Percentiles rank a stretch among this genome's conserved stretches.
phyloP scores from a whole-genome alignment of 345 rosid genomes.

The Melaleuca quinquenervia region DNA sequence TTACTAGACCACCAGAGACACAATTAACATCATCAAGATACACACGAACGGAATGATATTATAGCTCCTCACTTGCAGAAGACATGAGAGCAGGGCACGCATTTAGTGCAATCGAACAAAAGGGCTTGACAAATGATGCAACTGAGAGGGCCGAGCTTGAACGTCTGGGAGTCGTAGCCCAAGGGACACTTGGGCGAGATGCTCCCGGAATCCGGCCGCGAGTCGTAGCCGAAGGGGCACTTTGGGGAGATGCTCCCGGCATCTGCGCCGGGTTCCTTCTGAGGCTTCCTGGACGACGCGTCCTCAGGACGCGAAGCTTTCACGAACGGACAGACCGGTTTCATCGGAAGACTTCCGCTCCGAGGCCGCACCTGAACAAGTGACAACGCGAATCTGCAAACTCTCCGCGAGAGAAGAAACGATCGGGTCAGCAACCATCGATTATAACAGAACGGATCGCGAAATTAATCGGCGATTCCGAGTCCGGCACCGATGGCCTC shows the following conservation, averaged over 20 bases:
- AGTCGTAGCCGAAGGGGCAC: constrained; percentile 4
- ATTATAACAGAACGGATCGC: background rate
- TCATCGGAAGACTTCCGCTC: constrained; percentile 16
- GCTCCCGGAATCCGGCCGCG: constrained; percentile 27
- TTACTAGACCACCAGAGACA: background rate
- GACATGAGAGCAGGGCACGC: constrained; percentile 83
- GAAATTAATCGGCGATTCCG: background rate
- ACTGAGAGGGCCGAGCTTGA: constrained; percentile 95
- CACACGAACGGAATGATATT: background rate
- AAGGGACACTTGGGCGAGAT: constrained; percentile 78
- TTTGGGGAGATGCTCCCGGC: background rate
- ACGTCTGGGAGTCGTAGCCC: constrained; percentile 83
- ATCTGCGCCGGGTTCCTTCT: constrained; percentile 1
- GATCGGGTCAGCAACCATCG: background rate
- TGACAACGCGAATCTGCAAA: background rate
- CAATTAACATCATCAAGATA: background rate
- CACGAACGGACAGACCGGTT: constrained; percentile 73
- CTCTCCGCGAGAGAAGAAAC: background rate
- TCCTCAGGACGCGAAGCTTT: constrained; percentile 65
- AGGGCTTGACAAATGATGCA: constrained; percentile 92
- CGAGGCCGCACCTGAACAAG: background rate
- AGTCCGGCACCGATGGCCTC: background rate
- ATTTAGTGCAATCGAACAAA: constrained; percentile 59
- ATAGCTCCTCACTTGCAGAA: constrained; percentile 67
- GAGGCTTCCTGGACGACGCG: constrained; percentile 9